Base-by-base conservation (phyloP, 306 rosid genomes). In the Styphnolobium japonicum region DNA sequence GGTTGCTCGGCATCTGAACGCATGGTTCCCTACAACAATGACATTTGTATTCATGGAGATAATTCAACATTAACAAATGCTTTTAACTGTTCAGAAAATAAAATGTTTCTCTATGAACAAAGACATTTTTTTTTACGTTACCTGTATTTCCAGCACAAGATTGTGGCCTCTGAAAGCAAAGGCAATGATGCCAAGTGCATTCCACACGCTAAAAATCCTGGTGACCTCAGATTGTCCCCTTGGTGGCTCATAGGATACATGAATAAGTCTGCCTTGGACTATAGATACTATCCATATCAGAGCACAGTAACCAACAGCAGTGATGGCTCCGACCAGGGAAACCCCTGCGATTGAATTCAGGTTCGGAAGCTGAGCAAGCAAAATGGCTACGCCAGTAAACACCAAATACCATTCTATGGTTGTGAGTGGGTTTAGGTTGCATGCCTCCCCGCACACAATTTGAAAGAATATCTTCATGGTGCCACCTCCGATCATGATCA, bases 111-210 rank as follows among this genome's bases (percentile, higher is more conserved):
- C 4, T 22, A 23, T 18, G 25, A 21, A 15, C 18, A 25, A 2
- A 34, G 12, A n/a, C 10, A n/a, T 3, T 33, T 34, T 25, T 43
- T 36, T 5, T 23, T 0, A 36, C 6, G 5, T n/a, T 18, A 91
- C 98, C 92, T 91, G 94, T 74, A 93, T 88, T 83, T 93, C 97
- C 14, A 91, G 81, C 51, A 88, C 93, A 48, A 90, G 93, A 68
- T 93, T 90, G 86, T 93, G 97, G 75, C 95, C 95, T 80, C 97
- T 87, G 62, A 93, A 91, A 80, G 97, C 84, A 18, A 93, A 91
- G 83, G 92, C 91, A 71, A 85, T 84, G 4, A 91, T 87, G 16
- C 97, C 98, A 31, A 91, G 71, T 4, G 97, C 93, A 72, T 87
- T 88, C 75, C 80, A 88, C 39, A 81, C 75, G 4, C 63, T 49